Evolutionary conservation across 768 basidiomycete genomes (phyloP).

Genomic region (Tulasnella sp.): DNA sequence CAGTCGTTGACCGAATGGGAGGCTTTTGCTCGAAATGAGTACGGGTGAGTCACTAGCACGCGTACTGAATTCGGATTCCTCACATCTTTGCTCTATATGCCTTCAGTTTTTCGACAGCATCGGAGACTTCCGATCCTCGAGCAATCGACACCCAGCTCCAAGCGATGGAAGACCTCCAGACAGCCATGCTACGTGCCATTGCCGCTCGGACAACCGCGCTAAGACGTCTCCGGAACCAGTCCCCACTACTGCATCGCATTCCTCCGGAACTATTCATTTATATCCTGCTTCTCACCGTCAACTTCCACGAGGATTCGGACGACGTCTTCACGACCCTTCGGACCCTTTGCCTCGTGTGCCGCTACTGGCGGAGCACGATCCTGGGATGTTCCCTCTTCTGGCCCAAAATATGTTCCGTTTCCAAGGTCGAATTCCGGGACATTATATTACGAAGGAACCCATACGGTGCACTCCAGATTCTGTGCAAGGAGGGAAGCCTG

Average conservation of each 20-base stretch:
- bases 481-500: not conserved
- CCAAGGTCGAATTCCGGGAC: not conserved
- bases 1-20: not conserved
- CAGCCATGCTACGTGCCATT: not conserved
- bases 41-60: not conserved
- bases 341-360: not conserved
- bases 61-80: not conserved
- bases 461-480: not conserved
- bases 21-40: not conserved
- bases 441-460: not conserved
- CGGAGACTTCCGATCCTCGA: not conserved
- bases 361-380: not conserved
- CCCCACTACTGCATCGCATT: not conserved
- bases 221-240: not conserved
- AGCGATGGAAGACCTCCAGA: not conserved
- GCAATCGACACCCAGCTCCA: not conserved
- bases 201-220: not conserved
- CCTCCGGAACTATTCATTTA: not conserved
- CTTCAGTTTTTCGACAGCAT: not conserved
- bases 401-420: not conserved
- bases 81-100: not conserved
- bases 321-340: not conserved
- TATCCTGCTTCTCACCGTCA: not conserved
- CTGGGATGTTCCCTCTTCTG: not conserved
- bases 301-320: not conserved